These are phyloP conservation scores for Penicillium simplicissimum DNA, from an alignment of 495 filamentous ascomycete genomes.

Conservation along the genomic window DNA sequence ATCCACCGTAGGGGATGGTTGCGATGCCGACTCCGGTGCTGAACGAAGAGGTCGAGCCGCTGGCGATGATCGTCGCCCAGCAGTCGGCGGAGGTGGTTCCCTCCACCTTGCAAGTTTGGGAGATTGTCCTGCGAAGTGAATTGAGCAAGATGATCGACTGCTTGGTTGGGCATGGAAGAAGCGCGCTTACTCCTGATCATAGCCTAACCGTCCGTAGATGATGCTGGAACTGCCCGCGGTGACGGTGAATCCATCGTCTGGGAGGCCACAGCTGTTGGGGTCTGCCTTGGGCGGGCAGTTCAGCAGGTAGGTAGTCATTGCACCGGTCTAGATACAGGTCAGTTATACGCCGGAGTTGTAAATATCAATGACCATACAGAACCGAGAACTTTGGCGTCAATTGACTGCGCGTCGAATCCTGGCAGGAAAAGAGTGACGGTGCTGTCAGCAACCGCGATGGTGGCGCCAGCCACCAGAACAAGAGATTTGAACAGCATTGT, in stretches of 20 bases:
- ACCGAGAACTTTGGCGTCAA: constrained; percentile 16
- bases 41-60: neutral
- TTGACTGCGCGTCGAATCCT: constrained; percentile 12
- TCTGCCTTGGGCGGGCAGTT: constrained; percentile 8
- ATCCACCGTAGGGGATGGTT: constrained; percentile 6
- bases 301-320: constrained; percentile 18
- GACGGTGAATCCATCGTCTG: neutral
- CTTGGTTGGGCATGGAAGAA: neutral
- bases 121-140: neutral
- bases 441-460: constrained; percentile 10
- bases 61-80: neutral
- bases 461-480: constrained; percentile 16
- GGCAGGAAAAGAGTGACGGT: constrained; percentile 21
- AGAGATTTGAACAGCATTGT: constrained; percentile 18
- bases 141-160: neutral
- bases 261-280: constrained; percentile 7
- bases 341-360: neutral
- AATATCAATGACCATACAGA: constrained; percentile 5
- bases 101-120: neutral
- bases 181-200: neutral
- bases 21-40: neutral
- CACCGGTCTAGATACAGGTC: constrained; percentile 4
- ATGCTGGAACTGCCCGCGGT: neutral
- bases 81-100: neutral
- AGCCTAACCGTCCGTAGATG: neutral